Percentiles rank a stretch among this genome's conserved stretches.
Conservation (phyloP, 1,284 basidiomycete genomes). For the Mrakiaceae sp. region DNA sequence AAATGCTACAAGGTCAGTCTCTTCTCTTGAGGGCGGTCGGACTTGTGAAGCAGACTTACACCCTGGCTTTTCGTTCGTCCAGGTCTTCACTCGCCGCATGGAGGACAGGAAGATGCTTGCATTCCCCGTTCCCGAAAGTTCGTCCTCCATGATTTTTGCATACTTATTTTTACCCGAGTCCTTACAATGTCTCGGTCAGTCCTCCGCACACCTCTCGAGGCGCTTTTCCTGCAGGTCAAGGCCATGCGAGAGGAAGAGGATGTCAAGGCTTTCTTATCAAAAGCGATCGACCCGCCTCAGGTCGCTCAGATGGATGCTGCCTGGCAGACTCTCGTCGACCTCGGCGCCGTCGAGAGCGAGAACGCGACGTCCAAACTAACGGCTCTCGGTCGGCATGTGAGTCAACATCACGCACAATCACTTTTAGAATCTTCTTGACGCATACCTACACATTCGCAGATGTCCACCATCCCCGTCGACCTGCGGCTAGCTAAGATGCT, state of each 20-base stretch:
- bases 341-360: slow-evolving; percentile 63
- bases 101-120: slow-evolving; percentile 59
- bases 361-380: slow-evolving; percentile 51
- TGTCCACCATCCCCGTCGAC: slow-evolving; percentile 70
- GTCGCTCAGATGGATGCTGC: slow-evolving; percentile 66
- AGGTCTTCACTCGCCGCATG: slow-evolving; percentile 61
- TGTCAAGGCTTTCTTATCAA: slow-evolving; percentile 61
- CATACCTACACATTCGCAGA: slow-evolving; percentile 35
- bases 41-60: neutral
- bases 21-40: neutral
- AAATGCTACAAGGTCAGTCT: slow-evolving; percentile 30
- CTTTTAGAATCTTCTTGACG: slow-evolving; percentile 4
- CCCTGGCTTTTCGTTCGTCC: slow-evolving; percentile 43
- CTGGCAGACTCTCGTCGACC: slow-evolving; percentile 58
- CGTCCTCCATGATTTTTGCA: neutral
- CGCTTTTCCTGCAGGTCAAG: slow-evolving; percentile 70
- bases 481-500: slow-evolving; percentile 88
- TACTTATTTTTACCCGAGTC: neutral
- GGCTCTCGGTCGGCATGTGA: slow-evolving; percentile 67
- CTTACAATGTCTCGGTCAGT: slow-evolving; percentile 29
- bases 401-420: slow-evolving; percentile 29
- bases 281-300: slow-evolving; percentile 75
- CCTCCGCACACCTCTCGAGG: slow-evolving; percentile 75
- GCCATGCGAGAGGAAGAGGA: slow-evolving; percentile 66
- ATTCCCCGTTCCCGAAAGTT: slow-evolving; percentile 69